Conservation (phyloP, 169 alveolate species). For the Eimeria brunetti region DNA sequence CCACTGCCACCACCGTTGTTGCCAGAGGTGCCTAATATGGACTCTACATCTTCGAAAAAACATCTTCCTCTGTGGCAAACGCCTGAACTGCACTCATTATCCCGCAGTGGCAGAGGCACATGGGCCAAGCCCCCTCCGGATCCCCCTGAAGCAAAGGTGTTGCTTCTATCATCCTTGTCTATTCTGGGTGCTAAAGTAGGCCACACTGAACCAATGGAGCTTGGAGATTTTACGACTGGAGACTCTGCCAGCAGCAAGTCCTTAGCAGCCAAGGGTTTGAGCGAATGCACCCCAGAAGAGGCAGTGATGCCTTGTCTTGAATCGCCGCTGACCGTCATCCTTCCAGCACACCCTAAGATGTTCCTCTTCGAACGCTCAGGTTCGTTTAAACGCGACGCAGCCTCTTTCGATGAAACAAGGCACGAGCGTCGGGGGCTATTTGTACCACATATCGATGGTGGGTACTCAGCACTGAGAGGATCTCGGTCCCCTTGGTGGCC, state of each 20-base stretch:
- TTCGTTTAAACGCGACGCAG: not conserved
- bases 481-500: constrained; percentile 37
- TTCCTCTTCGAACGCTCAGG: not conserved
- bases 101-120: not conserved
- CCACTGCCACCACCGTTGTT: not conserved
- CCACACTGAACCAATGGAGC: constrained; percentile 1
- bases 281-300: not conserved
- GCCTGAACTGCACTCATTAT: constrained; percentile 17
- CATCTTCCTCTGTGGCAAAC: constrained; percentile 53
- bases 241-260: constrained; percentile 44
- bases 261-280: constrained; percentile 13
- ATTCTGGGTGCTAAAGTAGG: constrained; percentile 10
- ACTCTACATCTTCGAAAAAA: not conserved
- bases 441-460: not conserved
- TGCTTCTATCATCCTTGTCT: not conserved
- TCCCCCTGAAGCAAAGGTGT: constrained; percentile 9
- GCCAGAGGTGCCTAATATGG: not conserved
- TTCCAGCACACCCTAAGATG: not conserved
- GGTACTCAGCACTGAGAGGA: not conserved
- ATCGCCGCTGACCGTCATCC: not conserved
- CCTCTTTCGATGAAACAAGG: not conserved
- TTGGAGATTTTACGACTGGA: constrained; percentile 18
- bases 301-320: not conserved
- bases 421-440: constrained; percentile 1
- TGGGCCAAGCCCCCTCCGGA: not conserved